These are phyloP conservation scores for Colletotrichum kahawae DNA, from an alignment of 2,329 filamentous ascomycete species.

Conservation along the genomic window DNA sequence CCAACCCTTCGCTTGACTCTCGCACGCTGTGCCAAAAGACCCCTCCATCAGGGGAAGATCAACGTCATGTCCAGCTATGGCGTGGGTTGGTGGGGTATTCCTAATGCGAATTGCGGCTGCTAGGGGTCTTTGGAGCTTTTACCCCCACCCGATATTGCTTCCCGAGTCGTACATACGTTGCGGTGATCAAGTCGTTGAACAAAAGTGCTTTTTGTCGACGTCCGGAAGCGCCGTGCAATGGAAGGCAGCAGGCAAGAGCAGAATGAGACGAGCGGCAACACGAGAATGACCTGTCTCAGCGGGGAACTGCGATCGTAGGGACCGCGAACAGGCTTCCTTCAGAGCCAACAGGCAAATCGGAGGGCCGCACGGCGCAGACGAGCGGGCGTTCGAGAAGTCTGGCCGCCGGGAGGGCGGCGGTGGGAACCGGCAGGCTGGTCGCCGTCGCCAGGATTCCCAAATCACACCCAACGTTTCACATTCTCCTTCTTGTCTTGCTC, in stretches of 20 bases:
- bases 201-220: not conserved
- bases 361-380: conserved; percentile 19
- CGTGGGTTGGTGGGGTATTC: conserved; percentile 14
- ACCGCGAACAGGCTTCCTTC: conserved; percentile 11
- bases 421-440: conserved; percentile 21
- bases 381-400: conserved; percentile 22
- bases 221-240: not conserved
- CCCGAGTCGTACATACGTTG: not conserved
- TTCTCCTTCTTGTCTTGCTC: not conserved
- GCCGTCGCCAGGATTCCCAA: conserved; percentile 2
- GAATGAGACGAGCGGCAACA: not conserved
- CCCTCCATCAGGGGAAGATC: conserved; percentile 2
- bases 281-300: not conserved
- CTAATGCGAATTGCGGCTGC: not conserved
- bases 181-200: not conserved
- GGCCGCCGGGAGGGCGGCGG: conserved; percentile 8
- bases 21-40: not conserved
- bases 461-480: not conserved
- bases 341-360: conserved; percentile 22
- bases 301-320: conserved; percentile 7
- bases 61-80: conserved; percentile 12
- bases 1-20: not conserved
- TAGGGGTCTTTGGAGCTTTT: not conserved
- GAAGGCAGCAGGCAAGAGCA: not conserved
- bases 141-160: not conserved